Percentiles rank a stretch among this genome's conserved stretches.
Conservation (phyloP, 2,329 filamentous ascomycete genomes). For the Cordyceps cicadae region DNA sequence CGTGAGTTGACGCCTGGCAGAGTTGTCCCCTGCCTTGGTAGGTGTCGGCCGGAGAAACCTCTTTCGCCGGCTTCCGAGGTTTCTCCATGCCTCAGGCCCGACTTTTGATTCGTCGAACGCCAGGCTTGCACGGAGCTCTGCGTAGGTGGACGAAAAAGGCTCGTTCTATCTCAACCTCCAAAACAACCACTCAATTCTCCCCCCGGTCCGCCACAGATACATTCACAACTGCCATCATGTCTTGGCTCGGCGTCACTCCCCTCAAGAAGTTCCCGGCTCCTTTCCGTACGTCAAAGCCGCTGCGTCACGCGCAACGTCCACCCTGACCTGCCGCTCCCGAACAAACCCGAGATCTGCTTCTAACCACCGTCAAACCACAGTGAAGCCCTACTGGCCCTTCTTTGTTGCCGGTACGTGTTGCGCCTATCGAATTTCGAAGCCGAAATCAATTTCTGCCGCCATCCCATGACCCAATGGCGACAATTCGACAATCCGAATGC, state of each 20-base stretch:
- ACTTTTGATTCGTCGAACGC: conserved; percentile 8
- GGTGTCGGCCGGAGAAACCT: neutral
- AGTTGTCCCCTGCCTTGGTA: neutral
- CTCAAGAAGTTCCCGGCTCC: conserved; percentile 75
- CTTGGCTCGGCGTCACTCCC: conserved; percentile 57
- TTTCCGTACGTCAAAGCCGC: conserved; percentile 56
- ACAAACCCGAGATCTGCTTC: conserved; percentile 6
- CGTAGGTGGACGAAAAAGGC: conserved; percentile 10
- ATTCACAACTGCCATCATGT: conserved; percentile 52
- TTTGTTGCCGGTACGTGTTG: conserved; percentile 77
- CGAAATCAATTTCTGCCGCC: neutral
- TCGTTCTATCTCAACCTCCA: conserved; percentile 13
- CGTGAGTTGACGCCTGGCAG: conserved; percentile 6
- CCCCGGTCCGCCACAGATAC: conserved; percentile 26
- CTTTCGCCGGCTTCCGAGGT: conserved; percentile 6
- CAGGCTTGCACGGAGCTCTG: conserved; percentile 9
- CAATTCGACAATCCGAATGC: neutral
- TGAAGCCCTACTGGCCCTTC: conserved; percentile 87
- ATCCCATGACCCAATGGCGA: neutral
- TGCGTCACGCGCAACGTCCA: conserved; percentile 2
- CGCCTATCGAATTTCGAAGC: conserved; percentile 13
- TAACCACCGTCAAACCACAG: conserved; percentile 39
- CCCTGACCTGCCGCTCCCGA: neutral
- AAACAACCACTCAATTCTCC: conserved; percentile 25
- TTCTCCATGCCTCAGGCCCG: conserved; percentile 8